phyloP scores from a whole-genome alignment of 371 early-diverging fungal genomes.

The Zychaea mexicana region DNA sequence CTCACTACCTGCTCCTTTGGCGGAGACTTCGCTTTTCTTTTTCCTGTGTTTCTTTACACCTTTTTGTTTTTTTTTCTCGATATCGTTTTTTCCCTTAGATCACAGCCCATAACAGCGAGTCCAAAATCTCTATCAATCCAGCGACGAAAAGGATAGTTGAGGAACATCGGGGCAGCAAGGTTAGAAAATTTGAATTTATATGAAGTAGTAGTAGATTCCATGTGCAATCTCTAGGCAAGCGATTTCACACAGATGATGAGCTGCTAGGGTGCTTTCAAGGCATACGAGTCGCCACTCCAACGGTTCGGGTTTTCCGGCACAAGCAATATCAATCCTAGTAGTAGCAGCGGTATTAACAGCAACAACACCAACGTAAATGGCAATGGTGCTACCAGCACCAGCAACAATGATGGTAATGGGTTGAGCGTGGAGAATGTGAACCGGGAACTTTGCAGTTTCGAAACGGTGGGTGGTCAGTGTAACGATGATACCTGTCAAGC shows the following conservation, averaged over 20 bases:
- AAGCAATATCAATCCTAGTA: not conserved
- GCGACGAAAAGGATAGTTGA: not conserved
- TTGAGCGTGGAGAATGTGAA: not conserved
- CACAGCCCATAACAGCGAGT: not conserved
- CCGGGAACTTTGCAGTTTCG: slow-evolving; percentile 18
- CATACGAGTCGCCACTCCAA: slow-evolving; percentile 18
- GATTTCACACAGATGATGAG: not conserved
- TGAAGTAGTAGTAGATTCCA: no score
- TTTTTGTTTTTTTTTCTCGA: not conserved
- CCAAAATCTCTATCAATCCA: not conserved
- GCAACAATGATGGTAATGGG: not conserved
- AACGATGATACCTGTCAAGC: slow-evolving; percentile 29
- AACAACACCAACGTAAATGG: not conserved
- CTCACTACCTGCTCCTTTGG: not conserved
- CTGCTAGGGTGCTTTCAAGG: slow-evolving; percentile 19
- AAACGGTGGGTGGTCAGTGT: slow-evolving; percentile 26
- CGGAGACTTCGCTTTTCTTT: no score
- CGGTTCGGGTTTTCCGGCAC: not conserved
- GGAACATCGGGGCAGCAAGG: not conserved
- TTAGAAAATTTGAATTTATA: no score
- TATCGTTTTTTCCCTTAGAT: not conserved
- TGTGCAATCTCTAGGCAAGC: not conserved
- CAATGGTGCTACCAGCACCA: not conserved
- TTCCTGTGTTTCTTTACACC: not conserved
- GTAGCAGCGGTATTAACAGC: not conserved